Base-by-base conservation (phyloP, 805 yeast species). In the Tetrapisispora fleetii region DNA sequence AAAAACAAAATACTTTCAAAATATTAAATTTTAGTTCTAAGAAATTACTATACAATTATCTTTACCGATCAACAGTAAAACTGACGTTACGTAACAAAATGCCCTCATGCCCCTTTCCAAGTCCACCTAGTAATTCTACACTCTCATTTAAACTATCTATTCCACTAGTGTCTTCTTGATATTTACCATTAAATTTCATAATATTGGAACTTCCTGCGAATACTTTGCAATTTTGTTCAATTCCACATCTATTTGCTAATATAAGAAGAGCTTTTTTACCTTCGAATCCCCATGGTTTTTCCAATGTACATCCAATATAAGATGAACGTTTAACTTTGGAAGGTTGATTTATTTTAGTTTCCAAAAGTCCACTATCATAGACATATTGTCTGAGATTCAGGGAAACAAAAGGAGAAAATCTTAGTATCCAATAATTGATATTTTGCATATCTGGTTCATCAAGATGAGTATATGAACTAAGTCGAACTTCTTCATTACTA, bases 231-330 rank as follows among this genome's bases (percentile, higher is more conserved):
- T 74, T 77, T 43, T 72, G 80, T 60, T 89, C 96, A n/a, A 82
- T 68, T 0, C 97, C 97, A 10, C 78, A 68, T 52, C 97, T 70
- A 60, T 89, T 88, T 55, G 88, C 79, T 6, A 80, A 59, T 0
- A 83, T 75, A 13, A 83, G 58, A 1, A 70, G 61, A 0, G 70
- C 64, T 42, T 62, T 58, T 27, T 60, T 62, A 17, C 47, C 50
- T 13, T 56, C 49, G 37, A 63, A 60, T 24, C 48, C 52, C 73
- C 57, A 64, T 13, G 48, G 56, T 48, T 46, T 56, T 48, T 41
- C 46, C 50, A 24, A 40, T 18, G 48, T 49, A 14, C 55, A 54
- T 1, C 65, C 64, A 52, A 59, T 52, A 45, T 55, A 61, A 0
- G 64, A 57, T 4, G 38, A 35, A 24, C 43, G 19, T 13, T 37